Percentiles rank a stretch among this genome's conserved stretches.
Evolutionary conservation across 225 moss, liverwort and hornwort species (phyloP).

Genomic region (Sphagnum contortum): DNA sequence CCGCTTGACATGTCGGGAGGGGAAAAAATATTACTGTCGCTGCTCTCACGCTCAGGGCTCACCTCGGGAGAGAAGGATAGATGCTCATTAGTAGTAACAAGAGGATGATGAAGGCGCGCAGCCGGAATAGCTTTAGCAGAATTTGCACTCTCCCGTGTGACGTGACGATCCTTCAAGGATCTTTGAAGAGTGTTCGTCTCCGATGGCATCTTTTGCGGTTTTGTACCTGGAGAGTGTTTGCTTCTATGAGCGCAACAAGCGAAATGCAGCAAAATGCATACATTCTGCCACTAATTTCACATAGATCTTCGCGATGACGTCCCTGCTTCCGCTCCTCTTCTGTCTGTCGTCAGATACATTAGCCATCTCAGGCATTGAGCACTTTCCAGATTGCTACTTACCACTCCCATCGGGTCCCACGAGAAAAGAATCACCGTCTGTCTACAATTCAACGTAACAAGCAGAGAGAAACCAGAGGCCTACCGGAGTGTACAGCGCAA

Average conservation of each 20-base stretch:
- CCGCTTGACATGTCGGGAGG: conserved; percentile 4
- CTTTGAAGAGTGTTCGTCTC: conserved; percentile 24
- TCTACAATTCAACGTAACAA: no score
- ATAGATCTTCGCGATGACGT: conserved; percentile 18
- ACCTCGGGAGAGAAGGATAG: not conserved
- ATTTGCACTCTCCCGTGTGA: conserved; percentile 5
- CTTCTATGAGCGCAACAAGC: conserved; percentile 37
- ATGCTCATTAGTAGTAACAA: conserved; percentile 22
- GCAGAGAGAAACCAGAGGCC: no score
- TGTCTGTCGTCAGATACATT: not conserved
- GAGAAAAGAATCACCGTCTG: no score
- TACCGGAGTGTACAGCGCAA: no score
- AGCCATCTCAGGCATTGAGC: no score
- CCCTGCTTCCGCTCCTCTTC: no score
- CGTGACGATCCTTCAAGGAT: conserved; percentile 13
- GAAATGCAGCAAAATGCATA: conserved; percentile 60
- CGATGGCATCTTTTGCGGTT: conserved; percentile 23
- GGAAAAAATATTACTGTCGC: conserved; percentile 7
- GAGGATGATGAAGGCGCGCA: conserved; percentile 22
- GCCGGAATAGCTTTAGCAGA: conserved; percentile 6
- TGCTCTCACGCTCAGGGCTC: conserved; percentile 5
- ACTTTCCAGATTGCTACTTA: no score
- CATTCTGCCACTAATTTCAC: conserved; percentile 36
- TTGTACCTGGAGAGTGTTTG: conserved; percentile 14
- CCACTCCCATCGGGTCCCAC: no score